Evolutionary conservation across 1,284 basidiomycete genomes (phyloP), one percentile per base, ranked within the genome.

Genomic region (Marasmius fiardii): DNA sequence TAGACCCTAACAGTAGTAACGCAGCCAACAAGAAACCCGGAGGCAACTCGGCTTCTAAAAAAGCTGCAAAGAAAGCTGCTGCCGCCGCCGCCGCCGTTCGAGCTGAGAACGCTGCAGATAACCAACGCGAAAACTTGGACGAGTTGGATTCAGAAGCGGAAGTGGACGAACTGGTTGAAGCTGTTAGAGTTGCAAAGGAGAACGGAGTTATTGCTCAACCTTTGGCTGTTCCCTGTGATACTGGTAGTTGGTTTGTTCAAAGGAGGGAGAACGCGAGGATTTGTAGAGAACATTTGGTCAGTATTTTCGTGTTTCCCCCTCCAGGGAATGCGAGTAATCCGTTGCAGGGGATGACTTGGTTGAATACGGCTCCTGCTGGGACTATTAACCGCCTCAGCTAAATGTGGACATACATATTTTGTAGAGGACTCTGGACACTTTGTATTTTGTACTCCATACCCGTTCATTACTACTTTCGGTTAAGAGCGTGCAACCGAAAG

Each of bases 81-180:
- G 71, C 71, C 7, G 72, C 72, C 1, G 75, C 78, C 4, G 74
- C 76, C 2, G 73, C 79, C 1, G 74, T 75, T 2, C 70, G 70
- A 5, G 78, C 75, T 21, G 74, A 73, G 34, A 72, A 71, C 21
- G 58, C 71, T 47, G 78, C 77, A 2, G 83, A 83, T 33, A 85
- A 85, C 51, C 74, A 76, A n/a, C 79, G 79, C 47, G 88, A 90
- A 67, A 90, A 90, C 60, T 73, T 90, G 56, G 89, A 91, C 56
- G 89, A 92, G 55, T 63, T 92, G 52, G 90, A 92, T 67, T 91
- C 89, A 2, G 88, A 91, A 63, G 83, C 82, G 18, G 92, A 78
- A 72, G 78, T 70, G 74, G 90, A 65, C 74, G 88, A 70, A 70
- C 82, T 79, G 68, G 84, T 67, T 61, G 74, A 65, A 59, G 74